These are phyloP conservation scores for Erysiphe neolycopersici DNA, from an alignment of 2,329 filamentous ascomycete species.

Conservation along the genomic window DNA sequence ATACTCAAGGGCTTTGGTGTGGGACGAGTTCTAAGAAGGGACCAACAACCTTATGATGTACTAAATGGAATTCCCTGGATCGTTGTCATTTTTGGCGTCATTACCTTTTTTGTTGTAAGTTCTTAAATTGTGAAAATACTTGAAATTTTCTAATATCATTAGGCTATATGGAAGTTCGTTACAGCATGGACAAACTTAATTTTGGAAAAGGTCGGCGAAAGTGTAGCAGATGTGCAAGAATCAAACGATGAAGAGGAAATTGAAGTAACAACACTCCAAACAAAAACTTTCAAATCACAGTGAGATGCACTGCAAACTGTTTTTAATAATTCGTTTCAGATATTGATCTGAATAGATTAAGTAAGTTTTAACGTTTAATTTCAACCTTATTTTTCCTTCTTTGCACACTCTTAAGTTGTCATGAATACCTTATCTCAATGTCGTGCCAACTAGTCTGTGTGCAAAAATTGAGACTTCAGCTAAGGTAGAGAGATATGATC, in stretches of 20 bases:
- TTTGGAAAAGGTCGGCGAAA: conserved; percentile 54
- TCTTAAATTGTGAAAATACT: not conserved
- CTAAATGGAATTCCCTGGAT: conserved; percentile 55
- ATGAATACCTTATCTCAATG: conserved; percentile 43
- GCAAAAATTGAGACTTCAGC: conserved; percentile 35
- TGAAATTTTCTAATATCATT: not conserved
- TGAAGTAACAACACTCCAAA: not conserved
- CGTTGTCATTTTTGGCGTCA: conserved; percentile 52
- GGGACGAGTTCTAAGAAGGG: conserved; percentile 22
- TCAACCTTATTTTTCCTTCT: not conserved
- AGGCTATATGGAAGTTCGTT: conserved; percentile 64
- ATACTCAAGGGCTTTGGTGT: conserved; percentile 33
- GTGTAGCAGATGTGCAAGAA: conserved; percentile 55
- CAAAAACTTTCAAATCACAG: not conserved
- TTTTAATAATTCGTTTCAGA: not conserved
- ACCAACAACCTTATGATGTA: conserved; percentile 45
- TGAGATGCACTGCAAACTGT: not conserved
- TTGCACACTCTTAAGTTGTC: conserved; percentile 97
- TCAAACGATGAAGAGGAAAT: conserved; percentile 16
- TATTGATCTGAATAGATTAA: not conserved
- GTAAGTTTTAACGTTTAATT: no score
- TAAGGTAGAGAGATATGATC: conserved; percentile 14
- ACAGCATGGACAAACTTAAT: conserved; percentile 42
- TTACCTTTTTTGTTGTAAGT: conserved; percentile 53
- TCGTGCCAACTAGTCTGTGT: conserved; percentile 92